A percentile compares a stretch with the other conserved stretches of the same genome.
These are phyloP conservation scores for Lotmaria passim DNA, from an alignment of 208 protist genomes.

Conservation along the genomic window DNA sequence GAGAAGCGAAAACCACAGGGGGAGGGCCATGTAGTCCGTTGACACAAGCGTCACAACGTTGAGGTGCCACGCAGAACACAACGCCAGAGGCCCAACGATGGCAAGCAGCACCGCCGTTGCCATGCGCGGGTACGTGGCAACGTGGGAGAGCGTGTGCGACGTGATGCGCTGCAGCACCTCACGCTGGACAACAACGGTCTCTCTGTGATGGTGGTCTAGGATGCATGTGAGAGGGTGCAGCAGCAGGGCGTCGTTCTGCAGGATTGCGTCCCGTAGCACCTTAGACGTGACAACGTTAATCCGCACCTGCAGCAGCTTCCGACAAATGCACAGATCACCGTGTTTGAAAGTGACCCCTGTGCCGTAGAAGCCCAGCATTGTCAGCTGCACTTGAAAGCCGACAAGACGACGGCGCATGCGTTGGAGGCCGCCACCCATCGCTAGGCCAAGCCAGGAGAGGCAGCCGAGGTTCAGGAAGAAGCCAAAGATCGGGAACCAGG, in stretches of 20 bases:
- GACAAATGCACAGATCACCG: conserved; percentile 13
- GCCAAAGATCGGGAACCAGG: conserved; percentile 15
- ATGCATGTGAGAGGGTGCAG: conserved; percentile 2
- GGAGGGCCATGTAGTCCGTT: conserved; percentile 24
- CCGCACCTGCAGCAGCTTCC: conserved; percentile 3
- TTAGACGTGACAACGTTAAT: neutral
- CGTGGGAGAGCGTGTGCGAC: conserved; percentile 2
- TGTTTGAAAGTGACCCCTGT: conserved; percentile 11
- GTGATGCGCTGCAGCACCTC: conserved; percentile 17
- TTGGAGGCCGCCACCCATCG: conserved; percentile 4
- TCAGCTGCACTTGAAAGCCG: neutral
- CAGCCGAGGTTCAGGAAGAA: conserved; percentile 8
- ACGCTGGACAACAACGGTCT: neutral
- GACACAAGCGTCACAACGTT: conserved; percentile 16
- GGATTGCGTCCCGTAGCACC: neutral
- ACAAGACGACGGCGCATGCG: neutral
- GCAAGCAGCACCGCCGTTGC: neutral
- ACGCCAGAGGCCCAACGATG: conserved; percentile 1
- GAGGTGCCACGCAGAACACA: conserved; percentile 26
- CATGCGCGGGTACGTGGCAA: conserved; percentile 12
- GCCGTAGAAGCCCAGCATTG: conserved; percentile 30
- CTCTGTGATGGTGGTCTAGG: neutral
- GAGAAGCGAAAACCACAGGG: conserved; percentile 27
- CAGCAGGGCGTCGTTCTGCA: conserved; percentile 2
- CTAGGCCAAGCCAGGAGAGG: conserved; percentile 4